A percentile compares a stretch with the other conserved stretches of the same genome.
Evolutionary conservation across 2,329 filamentous ascomycete species (phyloP).

Genomic region (Aspergillus sp.): DNA sequence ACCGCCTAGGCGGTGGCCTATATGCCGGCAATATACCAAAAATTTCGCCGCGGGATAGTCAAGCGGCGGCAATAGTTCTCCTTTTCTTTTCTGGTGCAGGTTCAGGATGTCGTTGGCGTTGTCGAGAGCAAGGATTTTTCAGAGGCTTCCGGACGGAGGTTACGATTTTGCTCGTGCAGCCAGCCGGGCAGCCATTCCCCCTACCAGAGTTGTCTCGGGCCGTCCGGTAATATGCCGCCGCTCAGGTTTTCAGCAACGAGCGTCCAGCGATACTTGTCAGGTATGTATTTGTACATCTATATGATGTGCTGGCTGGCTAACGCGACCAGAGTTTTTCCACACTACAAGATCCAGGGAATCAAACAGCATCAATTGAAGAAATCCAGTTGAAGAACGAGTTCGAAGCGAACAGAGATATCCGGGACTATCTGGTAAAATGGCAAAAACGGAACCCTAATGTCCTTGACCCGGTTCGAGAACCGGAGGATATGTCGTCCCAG

Average conservation of each 20-base stretch:
- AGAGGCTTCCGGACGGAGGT: constrained; percentile 3
- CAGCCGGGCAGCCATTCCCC: not conserved
- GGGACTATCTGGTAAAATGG: constrained; percentile 38
- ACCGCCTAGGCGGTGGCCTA: constrained; percentile 7
- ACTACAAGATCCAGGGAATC: constrained; percentile 2
- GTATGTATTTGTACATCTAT: not conserved
- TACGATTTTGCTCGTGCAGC: no score
- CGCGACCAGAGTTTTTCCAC: not conserved
- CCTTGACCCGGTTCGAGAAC: constrained; percentile 24
- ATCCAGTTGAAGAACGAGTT: constrained; percentile 27
- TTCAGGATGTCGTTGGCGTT: constrained; percentile 17
- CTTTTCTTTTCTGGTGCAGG: constrained; percentile 3
- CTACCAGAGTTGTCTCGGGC: not conserved
- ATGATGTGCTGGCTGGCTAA: not conserved
- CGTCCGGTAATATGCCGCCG: not conserved
- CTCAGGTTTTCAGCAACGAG: not conserved
- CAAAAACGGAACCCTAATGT: constrained; percentile 23
- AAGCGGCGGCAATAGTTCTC: not conserved
- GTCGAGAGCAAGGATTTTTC: constrained; percentile 11
- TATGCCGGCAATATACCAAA: constrained; percentile 5
- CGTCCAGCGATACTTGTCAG: not conserved
- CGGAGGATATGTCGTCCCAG: constrained; percentile 8
- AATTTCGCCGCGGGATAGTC: constrained; percentile 3
- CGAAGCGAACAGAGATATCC: constrained; percentile 32
- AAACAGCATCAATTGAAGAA: constrained; percentile 17